These are phyloP conservation scores for Lachnellula willkommii DNA, from an alignment of 2,329 filamentous ascomycete genomes.

Conservation along the genomic window DNA sequence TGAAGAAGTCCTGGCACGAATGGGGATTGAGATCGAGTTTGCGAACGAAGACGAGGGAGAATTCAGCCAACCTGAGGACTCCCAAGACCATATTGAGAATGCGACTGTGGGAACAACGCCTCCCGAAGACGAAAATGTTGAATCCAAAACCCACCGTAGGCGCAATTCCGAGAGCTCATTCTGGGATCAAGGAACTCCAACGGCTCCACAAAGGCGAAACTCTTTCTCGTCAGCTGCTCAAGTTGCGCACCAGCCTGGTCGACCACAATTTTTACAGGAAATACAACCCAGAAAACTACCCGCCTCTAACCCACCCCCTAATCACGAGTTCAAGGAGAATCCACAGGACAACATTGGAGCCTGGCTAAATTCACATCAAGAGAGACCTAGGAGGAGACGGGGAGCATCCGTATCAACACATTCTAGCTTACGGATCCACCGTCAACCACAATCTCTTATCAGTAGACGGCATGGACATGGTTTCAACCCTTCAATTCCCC, in stretches of 20 bases:
- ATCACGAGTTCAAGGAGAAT: conserved; percentile 3
- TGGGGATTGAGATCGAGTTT: conserved; percentile 68
- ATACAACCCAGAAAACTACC: conserved; percentile 3
- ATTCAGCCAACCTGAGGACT: not conserved
- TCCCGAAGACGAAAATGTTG: conserved; percentile 12
- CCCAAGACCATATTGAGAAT: not conserved
- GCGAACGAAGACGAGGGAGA: conserved; percentile 32
- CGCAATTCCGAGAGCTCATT: conserved; percentile 32
- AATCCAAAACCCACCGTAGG: conserved; percentile 14
- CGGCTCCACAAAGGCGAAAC: conserved; percentile 17
- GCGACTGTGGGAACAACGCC: conserved; percentile 10
- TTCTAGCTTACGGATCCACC: conserved; percentile 24
- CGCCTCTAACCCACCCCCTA: conserved; percentile 6
- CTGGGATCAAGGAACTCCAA: conserved; percentile 22
- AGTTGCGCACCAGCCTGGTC: conserved; percentile 1
- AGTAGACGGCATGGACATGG: conserved; percentile 1
- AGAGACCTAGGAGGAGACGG: conserved; percentile 12
- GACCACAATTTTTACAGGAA: conserved; percentile 14
- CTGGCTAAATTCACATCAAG: conserved; percentile 21
- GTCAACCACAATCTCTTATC: conserved; percentile 12
- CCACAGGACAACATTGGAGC: conserved; percentile 18
- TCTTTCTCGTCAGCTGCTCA: conserved; percentile 20
- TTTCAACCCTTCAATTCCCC: conserved; percentile 6
- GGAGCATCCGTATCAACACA: conserved; percentile 26
- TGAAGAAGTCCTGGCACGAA: conserved; percentile 57